Base-by-base conservation (phyloP, 2,329 filamentous ascomycete genomes). In the Cladobotryum mycophilum region DNA sequence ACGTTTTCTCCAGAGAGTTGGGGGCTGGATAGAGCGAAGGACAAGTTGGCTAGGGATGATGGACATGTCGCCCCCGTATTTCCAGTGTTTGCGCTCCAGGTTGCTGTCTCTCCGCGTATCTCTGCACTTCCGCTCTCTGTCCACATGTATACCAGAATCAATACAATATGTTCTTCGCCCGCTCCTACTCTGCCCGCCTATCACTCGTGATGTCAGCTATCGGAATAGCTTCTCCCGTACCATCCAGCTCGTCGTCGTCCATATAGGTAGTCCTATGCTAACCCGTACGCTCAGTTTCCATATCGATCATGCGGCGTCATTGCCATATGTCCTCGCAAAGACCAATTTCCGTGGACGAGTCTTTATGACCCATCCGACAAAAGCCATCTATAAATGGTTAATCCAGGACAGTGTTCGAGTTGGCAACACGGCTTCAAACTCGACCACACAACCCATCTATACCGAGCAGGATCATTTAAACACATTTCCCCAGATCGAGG, bases 341-440 rank as follows among this genome's bases (percentile, higher is more conserved):
- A 97, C 93, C 36, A 96, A 96, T 69, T 99, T 99, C 75, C 86
- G 88, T 58, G 93, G 93, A 45, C 84, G 91, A 18, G 92, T 97
- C 54, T 97, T 96, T 74, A 99, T 97, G 92, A 99, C 93, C 47
- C 93, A 99, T 74, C 90, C 93, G 2, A 99, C 93, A 43, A 97
- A 99, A 70, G 93, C 93, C 61, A 99, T 99, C 67, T 99, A 99
- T 80, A 97, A 97, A 72, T 97, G 93, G 92, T 82, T 97, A 47
- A 96, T 97, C 56, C 90, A 96, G 69, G 93, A 99, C 70, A 95
- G 90, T 58, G 89, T 99, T 41, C 85, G 93, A 53, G 91, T 99
- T 30, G 86, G 86, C 65, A 87, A 84, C 63, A 84, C 80, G 4
- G 82, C 81, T 2, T 82, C 80, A 9, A 80, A 81, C 57, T 72